Conservation (phyloP, 1,284 basidiomycete species). For the Peniophora sp. region DNA sequence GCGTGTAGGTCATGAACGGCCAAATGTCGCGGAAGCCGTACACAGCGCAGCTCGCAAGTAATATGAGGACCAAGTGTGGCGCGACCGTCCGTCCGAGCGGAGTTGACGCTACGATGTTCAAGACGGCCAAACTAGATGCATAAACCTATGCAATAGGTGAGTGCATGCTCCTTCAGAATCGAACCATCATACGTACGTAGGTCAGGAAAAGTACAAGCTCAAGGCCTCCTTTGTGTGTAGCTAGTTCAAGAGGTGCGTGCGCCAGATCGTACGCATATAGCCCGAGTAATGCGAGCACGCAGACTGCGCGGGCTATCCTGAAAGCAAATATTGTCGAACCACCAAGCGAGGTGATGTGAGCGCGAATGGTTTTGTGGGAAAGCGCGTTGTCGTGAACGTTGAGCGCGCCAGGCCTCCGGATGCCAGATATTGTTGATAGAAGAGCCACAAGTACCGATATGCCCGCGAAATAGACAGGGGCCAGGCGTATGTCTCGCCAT, state of each 20-base stretch:
- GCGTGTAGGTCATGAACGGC: slow-evolving; percentile 47
- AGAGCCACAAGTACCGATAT: slow-evolving; percentile 4
- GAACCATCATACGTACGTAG: slow-evolving; percentile 2
- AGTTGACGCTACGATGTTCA: not conserved
- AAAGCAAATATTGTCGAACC: slow-evolving; percentile 19
- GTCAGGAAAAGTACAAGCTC: not conserved
- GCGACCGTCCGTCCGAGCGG: not conserved
- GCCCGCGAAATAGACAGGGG: not conserved
- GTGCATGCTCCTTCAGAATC: slow-evolving; percentile 1
- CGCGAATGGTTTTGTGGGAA: slow-evolving; percentile 3
- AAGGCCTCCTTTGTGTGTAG: slow-evolving; percentile 6
- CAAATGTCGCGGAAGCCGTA: slow-evolving; percentile 58
- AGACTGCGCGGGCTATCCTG: slow-evolving; percentile 15
- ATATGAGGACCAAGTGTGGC: slow-evolving; percentile 15
- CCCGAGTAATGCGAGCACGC: slow-evolving; percentile 11
- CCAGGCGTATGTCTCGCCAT: not conserved
- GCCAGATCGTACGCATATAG: slow-evolving; percentile 5
- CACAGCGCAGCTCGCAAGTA: slow-evolving; percentile 28
- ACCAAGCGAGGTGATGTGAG: slow-evolving; percentile 9
- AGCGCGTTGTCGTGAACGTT: not conserved
- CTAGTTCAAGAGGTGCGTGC: slow-evolving; percentile 6
- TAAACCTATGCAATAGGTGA: slow-evolving; percentile 3
- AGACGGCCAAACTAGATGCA: slow-evolving; percentile 11
- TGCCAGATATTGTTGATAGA: slow-evolving; percentile 5
- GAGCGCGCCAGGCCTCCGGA: slow-evolving; percentile 3